These are phyloP conservation scores for Magnusiomyces paraingens DNA, from an alignment of 1,139 yeast genomes.

Conservation along the genomic window DNA sequence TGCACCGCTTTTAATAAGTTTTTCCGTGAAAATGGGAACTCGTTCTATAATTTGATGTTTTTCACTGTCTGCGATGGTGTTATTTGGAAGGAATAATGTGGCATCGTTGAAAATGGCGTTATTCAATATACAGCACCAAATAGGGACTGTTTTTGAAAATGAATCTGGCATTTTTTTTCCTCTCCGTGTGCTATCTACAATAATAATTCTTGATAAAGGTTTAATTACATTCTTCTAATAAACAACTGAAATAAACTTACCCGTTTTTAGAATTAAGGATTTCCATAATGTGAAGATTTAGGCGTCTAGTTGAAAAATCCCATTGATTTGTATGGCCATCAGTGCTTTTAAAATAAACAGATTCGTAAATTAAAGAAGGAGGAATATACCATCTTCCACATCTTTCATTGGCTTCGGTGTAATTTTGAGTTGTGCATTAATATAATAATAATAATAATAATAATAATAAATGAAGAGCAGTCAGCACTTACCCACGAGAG, in stretches of 20 bases:
- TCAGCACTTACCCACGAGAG: slow-evolving; percentile 34
- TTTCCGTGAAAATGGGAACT: slow-evolving; percentile 46
- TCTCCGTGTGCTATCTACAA: slow-evolving; percentile 81
- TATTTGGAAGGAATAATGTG: slow-evolving; percentile 43
- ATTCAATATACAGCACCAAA: slow-evolving; percentile 84
- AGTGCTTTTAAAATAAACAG: slow-evolving; percentile 79
- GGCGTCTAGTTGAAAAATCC: slow-evolving; percentile 65
- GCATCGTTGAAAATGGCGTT: slow-evolving; percentile 39
- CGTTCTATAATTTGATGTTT: slow-evolving; percentile 43
- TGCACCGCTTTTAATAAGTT: slow-evolving; percentile 36
- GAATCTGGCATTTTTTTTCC: slow-evolving; percentile 88
- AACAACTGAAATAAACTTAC: too few relatives aligned
- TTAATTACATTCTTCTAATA: too few relatives aligned
- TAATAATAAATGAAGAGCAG: slow-evolving; percentile 10
- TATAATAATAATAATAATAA: slow-evolving; percentile 1
- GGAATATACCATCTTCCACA: slow-evolving; percentile 85
- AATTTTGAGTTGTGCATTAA: slow-evolving; percentile 25
- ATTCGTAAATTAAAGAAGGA: slow-evolving; percentile 36
- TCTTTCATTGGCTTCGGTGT: slow-evolving; percentile 61
- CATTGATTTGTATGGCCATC: slow-evolving; percentile 84
- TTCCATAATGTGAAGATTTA: slow-evolving; percentile 64
- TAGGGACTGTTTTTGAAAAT: slow-evolving; percentile 75
- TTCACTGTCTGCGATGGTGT: slow-evolving; percentile 54
- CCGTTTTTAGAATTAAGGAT: slow-evolving; percentile 38
- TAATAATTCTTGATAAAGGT: slow-evolving; percentile 30